Conservation (phyloP, 345 rosid species). For the Camelina neglecta region DNA sequence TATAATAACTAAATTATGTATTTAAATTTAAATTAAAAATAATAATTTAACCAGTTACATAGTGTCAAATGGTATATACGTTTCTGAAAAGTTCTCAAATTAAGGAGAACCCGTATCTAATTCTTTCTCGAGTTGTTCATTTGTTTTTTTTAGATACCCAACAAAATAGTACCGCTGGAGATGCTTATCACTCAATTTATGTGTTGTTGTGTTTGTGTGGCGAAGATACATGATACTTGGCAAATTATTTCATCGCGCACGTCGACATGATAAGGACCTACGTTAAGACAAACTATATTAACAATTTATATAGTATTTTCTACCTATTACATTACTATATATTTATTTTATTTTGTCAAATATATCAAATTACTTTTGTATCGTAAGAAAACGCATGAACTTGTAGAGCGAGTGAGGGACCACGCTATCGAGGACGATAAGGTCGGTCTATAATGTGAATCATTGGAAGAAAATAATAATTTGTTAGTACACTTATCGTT, state of each 20-base stretch:
- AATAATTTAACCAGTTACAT: too few species aligned
- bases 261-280: slow-evolving; percentile 24
- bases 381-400: slow-evolving; percentile 39
- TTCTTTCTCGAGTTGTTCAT: too few species aligned
- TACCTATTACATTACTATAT: background rate
- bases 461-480: slow-evolving; percentile 8
- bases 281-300: slow-evolving; percentile 11
- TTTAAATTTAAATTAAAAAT: too few species aligned
- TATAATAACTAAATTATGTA: too few species aligned
- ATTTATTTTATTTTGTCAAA: background rate
- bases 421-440: slow-evolving; percentile 32
- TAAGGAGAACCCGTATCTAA: too few species aligned
- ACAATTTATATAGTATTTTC: background rate
- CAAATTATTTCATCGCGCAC: slow-evolving; percentile 21
- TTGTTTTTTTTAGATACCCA: too few species aligned
- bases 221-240: slow-evolving; percentile 33
- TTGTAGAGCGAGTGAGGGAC: slow-evolving; percentile 25
- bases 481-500: slow-evolving; percentile 5
- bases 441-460: slow-evolving; percentile 26
- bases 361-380: slow-evolving; percentile 27
- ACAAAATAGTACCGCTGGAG: too few species aligned
- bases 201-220: slow-evolving; percentile 33
- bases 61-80: too few species aligned
- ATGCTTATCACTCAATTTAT: background rate
- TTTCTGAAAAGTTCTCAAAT: too few species aligned